Conservation (phyloP, 768 basidiomycete genomes). For the Phaeolepiota aurea region DNA sequence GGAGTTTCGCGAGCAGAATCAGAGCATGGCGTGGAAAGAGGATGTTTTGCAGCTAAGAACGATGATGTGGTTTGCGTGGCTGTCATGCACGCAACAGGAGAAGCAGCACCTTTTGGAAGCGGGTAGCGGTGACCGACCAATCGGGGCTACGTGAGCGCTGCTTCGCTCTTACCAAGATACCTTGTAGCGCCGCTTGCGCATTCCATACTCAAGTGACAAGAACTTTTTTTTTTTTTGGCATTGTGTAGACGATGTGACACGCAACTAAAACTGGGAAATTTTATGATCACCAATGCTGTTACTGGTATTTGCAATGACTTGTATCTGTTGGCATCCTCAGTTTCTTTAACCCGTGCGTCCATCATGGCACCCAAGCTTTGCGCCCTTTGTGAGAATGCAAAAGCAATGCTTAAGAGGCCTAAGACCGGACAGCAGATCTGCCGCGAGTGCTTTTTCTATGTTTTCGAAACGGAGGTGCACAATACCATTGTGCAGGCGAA, state of each 20-base stretch:
- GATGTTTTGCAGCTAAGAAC: slow-evolving; percentile 86
- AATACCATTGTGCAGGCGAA: slow-evolving; percentile 81
- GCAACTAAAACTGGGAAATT: no score
- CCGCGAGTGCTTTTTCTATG: slow-evolving; percentile 91
- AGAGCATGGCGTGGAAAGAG: slow-evolving; percentile 85
- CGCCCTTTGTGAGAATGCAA: slow-evolving; percentile 62
- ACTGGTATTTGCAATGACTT: no score
- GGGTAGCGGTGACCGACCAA: no score
- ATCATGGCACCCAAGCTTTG: slow-evolving; percentile 87
- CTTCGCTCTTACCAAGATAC: no score
- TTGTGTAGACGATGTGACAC: no score
- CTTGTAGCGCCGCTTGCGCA: not conserved
- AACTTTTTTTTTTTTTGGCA: not conserved
- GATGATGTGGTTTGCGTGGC: slow-evolving; percentile 94
- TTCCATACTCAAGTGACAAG: not conserved
- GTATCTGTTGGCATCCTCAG: no score
- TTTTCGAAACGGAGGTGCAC: slow-evolving; percentile 98
- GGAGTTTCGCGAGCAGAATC: slow-evolving; percentile 89
- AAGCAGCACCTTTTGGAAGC: no score
- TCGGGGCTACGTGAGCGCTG: no score
- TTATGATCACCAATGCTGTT: no score
- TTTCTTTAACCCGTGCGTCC: not conserved
- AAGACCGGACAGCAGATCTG: slow-evolving; percentile 98
- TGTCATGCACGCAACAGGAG: slow-evolving; percentile 47
- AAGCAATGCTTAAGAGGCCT: slow-evolving; percentile 87